phyloP scores from a whole-genome alignment of 495 filamentous ascomycete species.

The Penicillium crystallinum region DNA sequence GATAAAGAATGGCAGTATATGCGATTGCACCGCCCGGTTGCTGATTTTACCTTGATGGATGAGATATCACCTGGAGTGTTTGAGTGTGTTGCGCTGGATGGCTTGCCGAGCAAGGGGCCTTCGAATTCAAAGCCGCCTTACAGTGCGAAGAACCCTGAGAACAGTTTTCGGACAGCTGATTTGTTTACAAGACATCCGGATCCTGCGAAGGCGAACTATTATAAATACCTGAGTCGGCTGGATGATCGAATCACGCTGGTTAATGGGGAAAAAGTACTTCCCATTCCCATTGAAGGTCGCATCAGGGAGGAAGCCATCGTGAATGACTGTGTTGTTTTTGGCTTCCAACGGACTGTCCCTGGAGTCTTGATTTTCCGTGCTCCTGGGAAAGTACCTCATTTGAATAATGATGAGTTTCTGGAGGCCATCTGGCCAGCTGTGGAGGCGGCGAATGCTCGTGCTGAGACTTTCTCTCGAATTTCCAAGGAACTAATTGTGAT shows the following conservation, averaged over 20 bases:
- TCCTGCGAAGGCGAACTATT: conserved; percentile 45
- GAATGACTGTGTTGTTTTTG: conserved; percentile 38
- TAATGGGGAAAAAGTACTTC: conserved; percentile 67
- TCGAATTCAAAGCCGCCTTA: conserved; percentile 55
- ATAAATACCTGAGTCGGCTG: conserved; percentile 54
- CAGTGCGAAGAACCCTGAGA: conserved; percentile 45
- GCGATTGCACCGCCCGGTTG: conserved; percentile 33
- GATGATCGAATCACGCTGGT: conserved; percentile 58
- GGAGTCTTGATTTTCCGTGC: conserved; percentile 47
- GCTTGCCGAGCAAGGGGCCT: conserved; percentile 61
- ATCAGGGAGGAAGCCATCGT: conserved; percentile 32
- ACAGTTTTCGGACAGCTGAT: conserved; percentile 35
- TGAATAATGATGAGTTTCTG: conserved; percentile 42
- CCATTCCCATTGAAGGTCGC: conserved; percentile 53
- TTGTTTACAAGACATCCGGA: conserved; percentile 49
- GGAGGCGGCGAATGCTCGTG: conserved; percentile 40
- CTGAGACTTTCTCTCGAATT: conserved; percentile 50
- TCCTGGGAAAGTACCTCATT: conserved; percentile 24
- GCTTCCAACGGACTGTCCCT: conserved; percentile 31
- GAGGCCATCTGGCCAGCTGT: conserved; percentile 50
- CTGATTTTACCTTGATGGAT: conserved; percentile 48
- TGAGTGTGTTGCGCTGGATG: conserved; percentile 54
- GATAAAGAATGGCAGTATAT: conserved; percentile 69
- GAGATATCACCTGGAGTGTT: conserved; percentile 45
- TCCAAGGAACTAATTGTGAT: conserved; percentile 48